Evolutionary conservation across 257 asterid species (phyloP).

Genomic region (Forsythia suspensa): DNA sequence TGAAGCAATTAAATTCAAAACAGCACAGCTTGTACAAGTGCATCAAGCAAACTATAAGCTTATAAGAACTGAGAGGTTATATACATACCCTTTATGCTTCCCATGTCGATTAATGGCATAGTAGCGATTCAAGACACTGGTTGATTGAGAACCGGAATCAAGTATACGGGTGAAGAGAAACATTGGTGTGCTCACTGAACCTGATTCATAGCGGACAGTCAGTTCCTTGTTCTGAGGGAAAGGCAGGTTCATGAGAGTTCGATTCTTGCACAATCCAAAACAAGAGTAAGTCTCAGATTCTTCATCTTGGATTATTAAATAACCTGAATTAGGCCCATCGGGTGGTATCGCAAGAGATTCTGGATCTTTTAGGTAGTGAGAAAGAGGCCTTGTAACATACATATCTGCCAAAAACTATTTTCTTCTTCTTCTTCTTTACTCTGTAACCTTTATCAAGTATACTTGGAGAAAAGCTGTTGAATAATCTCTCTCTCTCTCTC

Average conservation of each 20-base stretch:
- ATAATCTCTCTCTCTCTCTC: too few relatives aligned
- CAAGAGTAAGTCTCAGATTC: conserved; percentile 54
- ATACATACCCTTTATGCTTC: conserved; percentile 55
- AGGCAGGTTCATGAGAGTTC: conserved; percentile 37
- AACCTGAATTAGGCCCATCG: conserved; percentile 68
- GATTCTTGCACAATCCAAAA: conserved; percentile 52
- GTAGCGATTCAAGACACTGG: conserved; percentile 53
- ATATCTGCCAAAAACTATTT: conserved; percentile 13
- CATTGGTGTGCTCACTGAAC: background rate
- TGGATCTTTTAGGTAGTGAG: conserved; percentile 40
- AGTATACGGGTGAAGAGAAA: conserved; percentile 25
- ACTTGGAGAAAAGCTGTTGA: background rate
- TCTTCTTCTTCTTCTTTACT: background rate
- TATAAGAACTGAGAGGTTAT: background rate
- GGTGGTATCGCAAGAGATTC: conserved; percentile 30
- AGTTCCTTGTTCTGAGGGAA: conserved; percentile 69
- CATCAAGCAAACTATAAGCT: background rate
- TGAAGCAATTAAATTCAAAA: background rate
- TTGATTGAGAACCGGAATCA: conserved; percentile 54
- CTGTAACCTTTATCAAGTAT: background rate
- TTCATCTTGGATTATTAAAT: conserved; percentile 59
- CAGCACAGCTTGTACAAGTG: background rate
- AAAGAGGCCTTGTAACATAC: conserved; percentile 65
- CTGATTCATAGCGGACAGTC: conserved; percentile 15
- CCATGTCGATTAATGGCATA: conserved; percentile 52